These are phyloP conservation scores for Hirsutella thompsonii DNA, from an alignment of 2,329 filamentous ascomycete species.

Conservation along the genomic window DNA sequence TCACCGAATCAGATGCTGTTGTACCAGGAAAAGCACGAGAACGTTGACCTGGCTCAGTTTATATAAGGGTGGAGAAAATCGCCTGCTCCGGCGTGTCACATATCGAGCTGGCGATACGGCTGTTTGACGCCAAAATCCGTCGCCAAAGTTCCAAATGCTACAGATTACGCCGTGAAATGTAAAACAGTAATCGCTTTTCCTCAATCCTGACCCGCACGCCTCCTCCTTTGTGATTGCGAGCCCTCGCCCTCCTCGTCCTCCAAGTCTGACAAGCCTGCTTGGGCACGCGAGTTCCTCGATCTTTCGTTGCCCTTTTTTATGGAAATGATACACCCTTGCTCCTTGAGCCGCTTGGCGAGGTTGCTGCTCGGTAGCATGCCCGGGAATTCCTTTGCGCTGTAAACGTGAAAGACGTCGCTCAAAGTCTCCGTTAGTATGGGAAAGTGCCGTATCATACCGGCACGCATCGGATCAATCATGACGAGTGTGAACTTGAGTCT, in stretches of 20 bases:
- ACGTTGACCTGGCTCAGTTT: too few species aligned
- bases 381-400: constrained; percentile 75
- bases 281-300: constrained; percentile 12
- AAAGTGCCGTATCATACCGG: constrained; percentile 30
- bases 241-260: constrained; percentile 6
- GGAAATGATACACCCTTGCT: constrained; percentile 72
- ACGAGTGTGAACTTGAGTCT: constrained; percentile 63
- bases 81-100: too few species aligned
- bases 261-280: constrained; percentile 7
- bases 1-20: too few species aligned
- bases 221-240: constrained; percentile 5
- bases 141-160: background rate
- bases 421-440: constrained; percentile 39
- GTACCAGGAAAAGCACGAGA: too few species aligned
- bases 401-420: constrained; percentile 66
- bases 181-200: background rate
- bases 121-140: background rate
- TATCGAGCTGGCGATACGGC: too few species aligned
- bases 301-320: constrained; percentile 78
- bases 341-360: constrained; percentile 60
- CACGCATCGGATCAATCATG: constrained; percentile 49
- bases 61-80: too few species aligned
- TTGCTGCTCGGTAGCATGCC: constrained; percentile 70
- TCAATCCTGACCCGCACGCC: constrained; percentile 6
- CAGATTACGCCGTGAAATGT: too few species aligned